Evolutionary conservation across 2,329 filamentous ascomycete genomes (phyloP).

Genomic region (Conoideocrella luteorostrata): DNA sequence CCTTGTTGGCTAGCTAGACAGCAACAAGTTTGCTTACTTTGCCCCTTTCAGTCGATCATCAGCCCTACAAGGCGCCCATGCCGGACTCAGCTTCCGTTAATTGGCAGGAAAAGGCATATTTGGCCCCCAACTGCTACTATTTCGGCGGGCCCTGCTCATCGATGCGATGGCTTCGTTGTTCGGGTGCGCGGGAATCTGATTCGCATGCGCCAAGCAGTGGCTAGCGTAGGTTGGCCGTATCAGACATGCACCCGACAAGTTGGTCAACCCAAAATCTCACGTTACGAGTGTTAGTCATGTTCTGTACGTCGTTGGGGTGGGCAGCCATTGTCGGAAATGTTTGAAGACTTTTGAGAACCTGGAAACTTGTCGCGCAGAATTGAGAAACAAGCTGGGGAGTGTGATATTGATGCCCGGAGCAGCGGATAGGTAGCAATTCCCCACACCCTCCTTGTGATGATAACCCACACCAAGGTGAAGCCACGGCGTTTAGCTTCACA

Average conservation of each 20-base stretch:
- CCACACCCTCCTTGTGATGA: background rate
- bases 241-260: conserved; percentile 1
- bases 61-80: conserved; percentile 9
- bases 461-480: background rate
- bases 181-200: conserved; percentile 4
- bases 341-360: background rate
- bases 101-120: conserved; percentile 4
- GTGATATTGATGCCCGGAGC: too few species aligned
- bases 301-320: too few species aligned
- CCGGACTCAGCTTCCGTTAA: background rate
- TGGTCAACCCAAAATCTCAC: background rate
- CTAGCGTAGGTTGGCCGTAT: background rate
- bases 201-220: conserved; percentile 7
- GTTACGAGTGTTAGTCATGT: background rate
- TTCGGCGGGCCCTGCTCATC: conserved; percentile 1
- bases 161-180: background rate
- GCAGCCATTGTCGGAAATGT: background rate
- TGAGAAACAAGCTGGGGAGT: too few species aligned
- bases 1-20: too few species aligned
- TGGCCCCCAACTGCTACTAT: conserved; percentile 5
- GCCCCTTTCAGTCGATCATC: conserved; percentile 1
- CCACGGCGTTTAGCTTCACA: background rate
- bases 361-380: too few species aligned
- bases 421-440: background rate
- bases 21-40: conserved; percentile 5